Evolutionary conservation across 192 early-diverging fungal genomes (phyloP).

Genomic region (Entomortierella lignicola): DNA sequence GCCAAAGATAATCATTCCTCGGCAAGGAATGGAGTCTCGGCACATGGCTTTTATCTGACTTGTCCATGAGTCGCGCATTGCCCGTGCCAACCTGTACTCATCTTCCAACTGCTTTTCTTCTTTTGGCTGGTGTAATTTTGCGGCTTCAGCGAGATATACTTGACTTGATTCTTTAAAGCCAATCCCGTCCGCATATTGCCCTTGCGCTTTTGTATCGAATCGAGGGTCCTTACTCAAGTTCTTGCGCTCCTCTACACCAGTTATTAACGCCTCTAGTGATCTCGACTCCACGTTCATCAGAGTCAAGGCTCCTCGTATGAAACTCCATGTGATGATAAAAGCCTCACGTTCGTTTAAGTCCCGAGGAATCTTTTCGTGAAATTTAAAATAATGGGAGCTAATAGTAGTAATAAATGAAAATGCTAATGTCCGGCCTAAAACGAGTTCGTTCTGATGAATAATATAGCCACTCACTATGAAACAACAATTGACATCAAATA

Average conservation of each 20-base stretch:
- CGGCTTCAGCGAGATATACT: slow-evolving; percentile 15
- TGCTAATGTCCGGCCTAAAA: too few species aligned
- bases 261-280: neutral
- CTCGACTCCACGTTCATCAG: neutral
- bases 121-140: slow-evolving; percentile 9
- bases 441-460: neutral
- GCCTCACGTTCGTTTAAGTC: slow-evolving; percentile 20
- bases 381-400: neutral
- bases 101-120: slow-evolving; percentile 25
- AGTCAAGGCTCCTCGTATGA: slow-evolving; percentile 21
- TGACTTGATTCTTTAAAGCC: slow-evolving; percentile 4
- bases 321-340: slow-evolving; percentile 14
- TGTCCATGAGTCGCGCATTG: slow-evolving; percentile 33
- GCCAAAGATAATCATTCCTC: slow-evolving; percentile 24
- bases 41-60: slow-evolving; percentile 21
- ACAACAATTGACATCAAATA: slow-evolving; percentile 6
- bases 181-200: neutral
- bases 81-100: slow-evolving; percentile 19
- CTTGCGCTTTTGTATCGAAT: slow-evolving; percentile 4
- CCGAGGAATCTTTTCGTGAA: slow-evolving; percentile 4
- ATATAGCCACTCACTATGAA: slow-evolving; percentile 15
- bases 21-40: slow-evolving; percentile 15
- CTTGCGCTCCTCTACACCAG: slow-evolving; percentile 18
- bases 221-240: slow-evolving; percentile 1
- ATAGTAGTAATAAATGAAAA: too few species aligned